Conservation (phyloP, 371 early-diverging fungal species). For the Mucor piriformis region DNA sequence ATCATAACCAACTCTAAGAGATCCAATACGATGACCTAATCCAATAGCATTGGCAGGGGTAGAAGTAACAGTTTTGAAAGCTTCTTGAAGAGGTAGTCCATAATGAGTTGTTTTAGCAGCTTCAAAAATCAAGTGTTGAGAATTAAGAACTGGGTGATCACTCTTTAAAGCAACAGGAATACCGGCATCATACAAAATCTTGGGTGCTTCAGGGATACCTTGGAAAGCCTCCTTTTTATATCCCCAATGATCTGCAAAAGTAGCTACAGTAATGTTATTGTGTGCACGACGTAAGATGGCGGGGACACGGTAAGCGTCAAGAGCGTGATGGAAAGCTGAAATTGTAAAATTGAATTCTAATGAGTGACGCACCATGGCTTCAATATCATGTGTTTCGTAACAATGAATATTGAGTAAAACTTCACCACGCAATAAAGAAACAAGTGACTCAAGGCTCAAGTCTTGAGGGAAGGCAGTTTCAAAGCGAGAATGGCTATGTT, state of each 20-base stretch:
- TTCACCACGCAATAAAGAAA: conserved; percentile 73
- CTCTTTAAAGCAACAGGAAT: conserved; percentile 74
- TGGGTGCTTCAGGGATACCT: conserved; percentile 60
- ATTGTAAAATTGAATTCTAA: conserved; percentile 79
- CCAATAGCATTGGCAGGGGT: conserved; percentile 77
- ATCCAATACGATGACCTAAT: conserved; percentile 72
- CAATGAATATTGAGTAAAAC: conserved; percentile 78
- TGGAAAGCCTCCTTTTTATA: conserved; percentile 80
- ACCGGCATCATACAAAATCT: conserved; percentile 64
- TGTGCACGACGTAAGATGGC: conserved; percentile 64
- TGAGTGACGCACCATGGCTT: conserved; percentile 75
- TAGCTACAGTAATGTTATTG: conserved; percentile 69
- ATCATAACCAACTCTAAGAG: conserved; percentile 68
- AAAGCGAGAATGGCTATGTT: conserved; percentile 20
- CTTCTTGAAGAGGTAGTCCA: conserved; percentile 62
- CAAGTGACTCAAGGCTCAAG: conserved; percentile 60
- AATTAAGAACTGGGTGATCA: conserved; percentile 79
- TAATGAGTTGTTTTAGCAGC: conserved; percentile 75
- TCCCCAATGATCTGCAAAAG: conserved; percentile 72
- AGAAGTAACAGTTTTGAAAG: conserved; percentile 71
- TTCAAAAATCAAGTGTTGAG: conserved; percentile 73
- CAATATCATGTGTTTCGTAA: conserved; percentile 71
- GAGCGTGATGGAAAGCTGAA: conserved; percentile 80
- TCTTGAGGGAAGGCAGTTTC: conserved; percentile 68
- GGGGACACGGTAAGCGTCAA: conserved; percentile 77